phyloP scores from a whole-genome alignment of 306 rosid species.

The Morella rubra region DNA sequence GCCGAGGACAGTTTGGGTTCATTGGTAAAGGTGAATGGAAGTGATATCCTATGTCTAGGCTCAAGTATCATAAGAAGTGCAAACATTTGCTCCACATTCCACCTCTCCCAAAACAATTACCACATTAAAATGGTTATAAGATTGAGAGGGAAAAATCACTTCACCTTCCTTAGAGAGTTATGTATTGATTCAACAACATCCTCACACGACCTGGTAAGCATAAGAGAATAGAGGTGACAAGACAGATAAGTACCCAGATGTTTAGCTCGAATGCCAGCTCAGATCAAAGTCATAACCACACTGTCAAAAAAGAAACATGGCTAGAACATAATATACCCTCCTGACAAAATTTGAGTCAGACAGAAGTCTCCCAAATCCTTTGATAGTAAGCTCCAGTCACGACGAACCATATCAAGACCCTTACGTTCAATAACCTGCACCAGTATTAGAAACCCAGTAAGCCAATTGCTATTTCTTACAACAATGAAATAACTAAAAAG shows the following conservation, averaged over 20 bases:
- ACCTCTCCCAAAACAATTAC: slow-evolving; percentile 10
- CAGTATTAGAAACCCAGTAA: slow-evolving; percentile 10
- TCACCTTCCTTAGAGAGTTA: slow-evolving; percentile 78
- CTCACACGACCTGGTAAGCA: slow-evolving; percentile 72
- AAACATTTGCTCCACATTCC: slow-evolving; percentile 10
- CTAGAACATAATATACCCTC: slow-evolving; percentile 62
- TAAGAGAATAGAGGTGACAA: slow-evolving; percentile 14
- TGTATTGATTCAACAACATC: slow-evolving; percentile 96
- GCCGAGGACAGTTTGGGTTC: not conserved
- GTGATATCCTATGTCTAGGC: not conserved
- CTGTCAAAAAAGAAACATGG: not conserved
- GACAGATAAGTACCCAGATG: slow-evolving; percentile 22
- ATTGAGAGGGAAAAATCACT: slow-evolving; percentile 24
- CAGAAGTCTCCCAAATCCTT: slow-evolving; percentile 96
- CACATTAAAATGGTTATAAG: slow-evolving; percentile 8
- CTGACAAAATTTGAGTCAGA: slow-evolving; percentile 84
- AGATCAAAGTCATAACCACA: slow-evolving; percentile 5
- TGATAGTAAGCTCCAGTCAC: slow-evolving; percentile 94
- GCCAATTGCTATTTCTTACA: slow-evolving; percentile 24
- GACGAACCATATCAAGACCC: slow-evolving; percentile 98
- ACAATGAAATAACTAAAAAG: slow-evolving; percentile 7
- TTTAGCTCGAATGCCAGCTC: slow-evolving; percentile 18
- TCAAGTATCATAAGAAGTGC: slow-evolving; percentile 4
- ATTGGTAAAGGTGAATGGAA: not conserved
- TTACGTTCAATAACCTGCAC: slow-evolving; percentile 90